phyloP scores from a whole-genome alignment of 2,329 filamentous ascomycete species.

The Stemphylium vesicarium region DNA sequence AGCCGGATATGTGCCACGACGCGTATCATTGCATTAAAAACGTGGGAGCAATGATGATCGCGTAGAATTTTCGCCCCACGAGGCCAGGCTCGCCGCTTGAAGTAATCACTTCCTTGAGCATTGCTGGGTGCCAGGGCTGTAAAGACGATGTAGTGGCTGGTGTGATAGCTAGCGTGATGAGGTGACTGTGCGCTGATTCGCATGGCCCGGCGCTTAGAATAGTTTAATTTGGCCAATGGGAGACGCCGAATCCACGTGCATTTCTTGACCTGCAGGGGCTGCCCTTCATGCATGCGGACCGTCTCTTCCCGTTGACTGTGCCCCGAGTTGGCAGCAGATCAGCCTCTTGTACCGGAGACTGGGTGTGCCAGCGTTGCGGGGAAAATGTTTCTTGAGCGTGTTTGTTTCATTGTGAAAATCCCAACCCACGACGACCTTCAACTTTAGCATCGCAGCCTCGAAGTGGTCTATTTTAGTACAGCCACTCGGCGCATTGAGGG shows the following conservation, averaged over 20 bases:
- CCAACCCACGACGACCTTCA: not conserved
- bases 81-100: constrained; percentile 13
- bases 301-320: constrained; percentile 33
- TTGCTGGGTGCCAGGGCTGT: not conserved
- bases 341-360: constrained; percentile 5
- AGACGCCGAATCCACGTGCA: constrained; percentile 1
- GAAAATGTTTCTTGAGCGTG: constrained; percentile 21
- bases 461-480: not conserved
- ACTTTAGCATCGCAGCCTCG: not conserved
- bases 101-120: not conserved
- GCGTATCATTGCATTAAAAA: constrained; percentile 20
- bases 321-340: constrained; percentile 22
- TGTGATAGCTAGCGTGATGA: constrained; percentile 16
- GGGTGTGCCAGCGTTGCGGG: constrained; percentile 13
- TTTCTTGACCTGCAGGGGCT: constrained; percentile 18
- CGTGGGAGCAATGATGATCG: constrained; percentile 10
- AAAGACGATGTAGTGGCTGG: constrained; percentile 3
- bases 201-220: constrained; percentile 22
- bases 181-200: constrained; percentile 17
- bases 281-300: constrained; percentile 31
- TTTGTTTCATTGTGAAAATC: not conserved
- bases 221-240: constrained; percentile 16
- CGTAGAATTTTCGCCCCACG: constrained; percentile 18
- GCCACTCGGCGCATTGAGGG: constrained; percentile 5
- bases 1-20: constrained; percentile 11